Evolutionary conservation across 2,329 filamentous ascomycete genomes (phyloP), one percentile per base, ranked within the genome.

Genomic region (Fusarium buxicola): DNA sequence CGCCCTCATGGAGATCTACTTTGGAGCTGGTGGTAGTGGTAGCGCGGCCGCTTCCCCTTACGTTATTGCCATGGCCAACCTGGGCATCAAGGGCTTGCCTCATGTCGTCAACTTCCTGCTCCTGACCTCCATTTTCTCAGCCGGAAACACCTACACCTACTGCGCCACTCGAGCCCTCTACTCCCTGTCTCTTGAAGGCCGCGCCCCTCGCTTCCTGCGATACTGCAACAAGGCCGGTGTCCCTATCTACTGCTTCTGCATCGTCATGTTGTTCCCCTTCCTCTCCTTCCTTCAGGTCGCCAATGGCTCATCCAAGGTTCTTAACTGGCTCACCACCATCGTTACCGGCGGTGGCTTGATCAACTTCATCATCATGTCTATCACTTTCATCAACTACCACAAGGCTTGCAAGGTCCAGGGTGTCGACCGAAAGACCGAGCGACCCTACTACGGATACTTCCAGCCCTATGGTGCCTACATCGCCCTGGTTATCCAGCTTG

Each of bases 171-270:
- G 81, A 21, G 79, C 80, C 1, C 78, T 83, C 21, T 82, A 82
- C 66, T 79, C 80, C 15, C 76, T 86, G 24, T 81, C 84, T 21
- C 66, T 76, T 25, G 78, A 82, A 58, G 80, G 80, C 21, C 80
- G 80, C 36, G 80, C 80, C 1, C 81, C 80, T 47, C 73, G 74
- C 40, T 72, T 89, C 69, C 78, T 90, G 18, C 78, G 80, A 56
- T 82, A 84, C 71, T 86, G 82, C 72, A 89, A 84, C 12, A 81
- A 78, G 66, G 80, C 81, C 11, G 88, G 88, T 68, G 84, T 88
- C 0, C 86, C 86, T 2, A 80, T 88, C 60, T 86, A 82, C 72
- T 83, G 80, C 69, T 85, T 87, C 72, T 63, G 54, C 12, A 50
- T 86, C 15, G 81, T 83, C 46, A 83, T 84, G 77, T 65, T 77